These are phyloP conservation scores for Paramarasmius palmivorus DNA, from an alignment of 1,284 basidiomycete species.

Conservation along the genomic window DNA sequence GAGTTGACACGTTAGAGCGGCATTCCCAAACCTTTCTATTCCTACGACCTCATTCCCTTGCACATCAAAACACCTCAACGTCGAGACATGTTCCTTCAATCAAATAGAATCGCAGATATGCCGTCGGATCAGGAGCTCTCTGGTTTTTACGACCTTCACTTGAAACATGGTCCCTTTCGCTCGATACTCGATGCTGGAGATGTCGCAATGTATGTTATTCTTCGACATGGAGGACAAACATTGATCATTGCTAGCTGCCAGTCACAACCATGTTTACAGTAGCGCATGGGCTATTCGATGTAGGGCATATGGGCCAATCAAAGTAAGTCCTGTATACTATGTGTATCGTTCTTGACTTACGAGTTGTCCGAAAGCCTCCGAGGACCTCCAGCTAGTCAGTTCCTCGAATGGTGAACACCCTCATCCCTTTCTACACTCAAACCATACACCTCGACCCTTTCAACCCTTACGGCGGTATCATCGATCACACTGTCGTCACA, in stretches of 20 bases:
- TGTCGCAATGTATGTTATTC: slow-evolving; percentile 69
- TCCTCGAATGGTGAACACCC: slow-evolving; percentile 85
- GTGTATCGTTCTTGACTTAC: background rate
- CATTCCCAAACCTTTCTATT: no score
- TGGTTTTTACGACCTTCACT: slow-evolving; percentile 89
- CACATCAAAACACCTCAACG: no score
- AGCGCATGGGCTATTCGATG: slow-evolving; percentile 93
- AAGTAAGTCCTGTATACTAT: slow-evolving; percentile 43
- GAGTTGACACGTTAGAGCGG: no score
- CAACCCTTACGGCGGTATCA: slow-evolving; percentile 91
- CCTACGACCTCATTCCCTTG: no score
- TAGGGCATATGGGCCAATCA: slow-evolving; percentile 96
- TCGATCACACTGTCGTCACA: slow-evolving; percentile 91
- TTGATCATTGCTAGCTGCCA: slow-evolving; percentile 64
- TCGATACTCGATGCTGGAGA: slow-evolving; percentile 90
- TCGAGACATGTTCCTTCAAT: no score
- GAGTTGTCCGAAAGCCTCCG: slow-evolving; percentile 63
- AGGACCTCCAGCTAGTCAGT: slow-evolving; percentile 71
- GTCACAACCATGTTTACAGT: slow-evolving; percentile 90
- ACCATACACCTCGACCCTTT: slow-evolving; percentile 78
- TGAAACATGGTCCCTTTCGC: slow-evolving; percentile 94
- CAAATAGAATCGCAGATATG: no score
- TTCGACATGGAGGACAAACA: slow-evolving; percentile 4
- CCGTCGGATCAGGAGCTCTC: no score
- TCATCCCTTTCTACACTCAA: slow-evolving; percentile 72